These are phyloP conservation scores for Ceratocystis diversiconidia DNA, from an alignment of 2,329 filamentous ascomycete genomes.

Conservation along the genomic window DNA sequence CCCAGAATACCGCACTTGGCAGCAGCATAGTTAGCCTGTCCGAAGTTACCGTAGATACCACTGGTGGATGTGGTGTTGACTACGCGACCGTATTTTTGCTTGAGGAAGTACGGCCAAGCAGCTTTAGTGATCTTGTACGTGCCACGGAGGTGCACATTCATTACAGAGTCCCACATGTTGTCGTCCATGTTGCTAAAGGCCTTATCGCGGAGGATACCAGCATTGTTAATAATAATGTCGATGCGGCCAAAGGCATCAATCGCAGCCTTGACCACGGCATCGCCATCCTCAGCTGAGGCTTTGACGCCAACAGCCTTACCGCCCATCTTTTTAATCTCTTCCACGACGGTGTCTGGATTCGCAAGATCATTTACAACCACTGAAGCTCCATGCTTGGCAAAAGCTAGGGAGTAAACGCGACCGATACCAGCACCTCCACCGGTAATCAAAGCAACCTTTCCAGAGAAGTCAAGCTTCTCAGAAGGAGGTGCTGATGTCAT, in stretches of 20 bases:
- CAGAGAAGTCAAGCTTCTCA: slow-evolving; percentile 65
- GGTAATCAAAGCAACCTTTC: slow-evolving; percentile 74
- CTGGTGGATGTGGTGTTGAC: slow-evolving; percentile 95
- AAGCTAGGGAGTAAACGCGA: slow-evolving; percentile 75
- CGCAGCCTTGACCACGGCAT: slow-evolving; percentile 77
- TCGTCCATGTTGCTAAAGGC: slow-evolving; percentile 97
- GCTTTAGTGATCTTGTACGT: slow-evolving; percentile 97
- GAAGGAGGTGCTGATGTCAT: slow-evolving; percentile 57
- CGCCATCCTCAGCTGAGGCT: slow-evolving; percentile 84
- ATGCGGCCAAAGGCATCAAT: slow-evolving; percentile 89
- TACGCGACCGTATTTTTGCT: slow-evolving; percentile 96
- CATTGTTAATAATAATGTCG: slow-evolving; percentile 95
- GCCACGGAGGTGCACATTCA: slow-evolving; percentile 83
- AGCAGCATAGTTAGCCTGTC: slow-evolving; percentile 92
- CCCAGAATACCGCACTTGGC: slow-evolving; percentile 88
- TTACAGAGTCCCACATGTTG: slow-evolving; percentile 76
- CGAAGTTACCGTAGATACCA: slow-evolving; percentile 98
- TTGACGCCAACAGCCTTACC: slow-evolving; percentile 88
- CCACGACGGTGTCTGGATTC: slow-evolving; percentile 78
- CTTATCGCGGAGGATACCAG: slow-evolving; percentile 94
- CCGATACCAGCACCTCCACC: slow-evolving; percentile 84
- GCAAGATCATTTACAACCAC: slow-evolving; percentile 93
- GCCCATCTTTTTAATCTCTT: slow-evolving; percentile 80
- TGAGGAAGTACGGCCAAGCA: slow-evolving; percentile 92
- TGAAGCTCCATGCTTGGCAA: slow-evolving; percentile 68